Base-by-base conservation (phyloP, 2,329 filamentous ascomycete genomes). In the Claviceps purpurea region DNA sequence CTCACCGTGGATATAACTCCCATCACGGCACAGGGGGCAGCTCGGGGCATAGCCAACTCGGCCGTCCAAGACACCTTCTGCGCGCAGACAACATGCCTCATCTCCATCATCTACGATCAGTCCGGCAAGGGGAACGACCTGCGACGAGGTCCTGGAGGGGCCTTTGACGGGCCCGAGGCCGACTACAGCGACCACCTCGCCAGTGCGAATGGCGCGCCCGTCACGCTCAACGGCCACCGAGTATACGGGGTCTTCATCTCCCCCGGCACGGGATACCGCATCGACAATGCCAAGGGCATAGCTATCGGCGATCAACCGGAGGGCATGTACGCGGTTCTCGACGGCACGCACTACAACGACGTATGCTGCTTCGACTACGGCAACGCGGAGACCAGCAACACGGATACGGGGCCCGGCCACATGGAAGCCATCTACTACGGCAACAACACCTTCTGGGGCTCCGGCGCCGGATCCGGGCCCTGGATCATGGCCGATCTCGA, bases 361-460 rank as follows among this genome's bases (percentile, higher is more conserved):
- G 70, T 55, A 6, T 81, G 78, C 66, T 82, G 72, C 60, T 78
- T 77, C 57, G 75, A 79, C 62, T 79, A 79, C 49, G 76, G 76
- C 47, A 79, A 79, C 47, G 76, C 75, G 46, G 77, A 81, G 65
- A 71, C 68, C 2, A 78, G 57, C 62, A 74, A 61, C 53, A 55
- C 2, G 1, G 77, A 80, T 54, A 76, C 78, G 0, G 82, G 81
- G 2, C 74, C 76, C 50, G 81, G 78, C 16, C 80, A 84, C 59
- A 85, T 85, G 81, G 82, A 85, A 61, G 78, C 81, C 51, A 78
- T 85, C 53, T 85, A 84, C 71, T 84, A 73, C 58, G 81, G 82
- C 1, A 66, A 69, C 0, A 54, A 81, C 1, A 66, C 69, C 0
- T 54, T 54, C 56, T 82, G 78, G 76, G 81, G 81, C 18, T 64